These are phyloP conservation scores for Puya raimondii DNA, from an alignment of 176 grass and related monocot genomes.

Conservation along the genomic window DNA sequence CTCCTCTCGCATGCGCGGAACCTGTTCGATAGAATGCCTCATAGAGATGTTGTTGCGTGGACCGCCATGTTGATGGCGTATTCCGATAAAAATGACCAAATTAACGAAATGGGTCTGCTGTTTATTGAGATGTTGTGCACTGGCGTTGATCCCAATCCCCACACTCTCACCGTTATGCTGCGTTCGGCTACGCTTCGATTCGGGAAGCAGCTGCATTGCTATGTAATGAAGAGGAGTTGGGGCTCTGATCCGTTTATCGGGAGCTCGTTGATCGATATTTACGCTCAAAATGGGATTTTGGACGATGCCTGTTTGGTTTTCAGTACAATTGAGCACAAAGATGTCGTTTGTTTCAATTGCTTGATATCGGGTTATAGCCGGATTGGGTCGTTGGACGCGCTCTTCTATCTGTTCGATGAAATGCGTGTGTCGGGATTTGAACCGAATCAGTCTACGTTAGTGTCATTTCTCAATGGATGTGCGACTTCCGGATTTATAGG, in stretches of 20 bases:
- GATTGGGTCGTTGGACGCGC: background rate
- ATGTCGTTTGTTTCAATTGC: conserved; percentile 40
- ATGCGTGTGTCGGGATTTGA: conserved; percentile 15
- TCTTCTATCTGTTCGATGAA: conserved; percentile 24
- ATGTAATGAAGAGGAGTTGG: conserved; percentile 25
- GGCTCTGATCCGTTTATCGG: conserved; percentile 38
- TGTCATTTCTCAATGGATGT: conserved; percentile 33
- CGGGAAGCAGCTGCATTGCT: conserved; percentile 34
- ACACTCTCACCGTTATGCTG: conserved; percentile 27
- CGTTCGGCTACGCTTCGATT: conserved; percentile 8
- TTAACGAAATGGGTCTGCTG: conserved; percentile 8
- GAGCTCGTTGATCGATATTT: conserved; percentile 33
- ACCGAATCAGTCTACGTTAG: conserved; percentile 34
- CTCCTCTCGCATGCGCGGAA: conserved; percentile 1
- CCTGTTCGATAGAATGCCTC: conserved; percentile 38
- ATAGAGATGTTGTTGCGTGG: conserved; percentile 37
- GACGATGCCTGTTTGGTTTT: conserved; percentile 16
- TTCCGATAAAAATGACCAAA: conserved; percentile 10
- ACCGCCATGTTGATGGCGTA: conserved; percentile 33
- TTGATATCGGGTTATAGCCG: conserved; percentile 31
- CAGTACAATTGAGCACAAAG: conserved; percentile 25
- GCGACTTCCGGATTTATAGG: conserved; percentile 28
- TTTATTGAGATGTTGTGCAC: conserved; percentile 24
- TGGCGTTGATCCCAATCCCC: conserved; percentile 16
- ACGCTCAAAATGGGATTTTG: conserved; percentile 22